Evolutionary conservation across 1,139 yeast genomes (phyloP), one percentile per base, ranked within the genome.

Genomic region (Lodderomyces jiufengensis): DNA sequence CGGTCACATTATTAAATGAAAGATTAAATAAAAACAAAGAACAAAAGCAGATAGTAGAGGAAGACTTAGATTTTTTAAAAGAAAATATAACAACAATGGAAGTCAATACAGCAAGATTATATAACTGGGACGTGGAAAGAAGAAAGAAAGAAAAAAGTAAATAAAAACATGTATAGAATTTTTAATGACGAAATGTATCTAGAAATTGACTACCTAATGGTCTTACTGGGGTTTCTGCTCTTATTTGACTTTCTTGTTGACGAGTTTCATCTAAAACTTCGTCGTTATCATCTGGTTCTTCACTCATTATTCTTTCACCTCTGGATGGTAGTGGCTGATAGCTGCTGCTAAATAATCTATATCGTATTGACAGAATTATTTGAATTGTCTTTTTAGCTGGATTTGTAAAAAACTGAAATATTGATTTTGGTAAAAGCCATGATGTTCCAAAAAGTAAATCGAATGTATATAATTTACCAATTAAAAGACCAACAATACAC

Each of bases 61-160:
- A 87, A 50, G 98, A 92, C 57, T 70, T 92, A 47, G 95, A 86
- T 51, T 92, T 82, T 51, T 67, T 94, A 51, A 76, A 95, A 51
- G 95, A 90, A 48, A 88, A 90, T 53, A 90, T 92, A 46, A 92
- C 99, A 15, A 90, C 97, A 3, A 86, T 92, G 92, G 97, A 92
- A 59, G 99, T 92, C 36, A 92, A 92, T 54, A 87, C 95, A 12
- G 97, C 98, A 2, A 74, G 98, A 47, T 78, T 88, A 38, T 90
- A 90, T 57, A 92, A 92, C 55, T 90, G 96, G 96, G 96, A 88
- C 55, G 96, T 92, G 8, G 92, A 85, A 52, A 74, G 87, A 63
- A 77, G 95, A 54, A 78, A 75, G 51, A 69, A 65, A 42, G 40
- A 57, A 34, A 29, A 24, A 32, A 29, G 22, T 13, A 27, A 24